These are phyloP conservation scores for Escallonia rubra DNA, from an alignment of 129 eudicot species.

Conservation along the genomic window DNA sequence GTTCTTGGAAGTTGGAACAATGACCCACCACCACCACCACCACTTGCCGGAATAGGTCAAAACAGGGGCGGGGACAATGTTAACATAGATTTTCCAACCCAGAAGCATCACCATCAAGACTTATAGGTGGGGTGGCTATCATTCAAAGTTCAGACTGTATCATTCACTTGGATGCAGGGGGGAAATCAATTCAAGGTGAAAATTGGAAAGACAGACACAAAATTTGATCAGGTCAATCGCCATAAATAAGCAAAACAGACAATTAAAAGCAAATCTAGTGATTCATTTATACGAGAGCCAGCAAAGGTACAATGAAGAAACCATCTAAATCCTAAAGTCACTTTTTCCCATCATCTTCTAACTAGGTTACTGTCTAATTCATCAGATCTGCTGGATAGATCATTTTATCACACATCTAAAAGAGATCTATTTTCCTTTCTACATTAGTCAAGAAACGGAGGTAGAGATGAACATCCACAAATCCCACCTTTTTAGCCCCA, in stretches of 20 bases:
- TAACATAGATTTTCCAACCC: too few relatives aligned
- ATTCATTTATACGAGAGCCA: constrained; percentile 33
- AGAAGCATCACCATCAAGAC: too few relatives aligned
- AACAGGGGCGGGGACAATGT: too few relatives aligned
- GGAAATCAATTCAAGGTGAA: neutral
- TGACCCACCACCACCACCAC: too few relatives aligned
- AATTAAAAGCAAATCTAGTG: neutral
- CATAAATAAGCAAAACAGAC: neutral
- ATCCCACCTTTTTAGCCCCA: constrained; percentile 29
- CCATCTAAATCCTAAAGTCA: constrained; percentile 16
- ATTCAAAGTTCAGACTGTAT: too few relatives aligned
- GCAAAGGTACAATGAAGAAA: constrained; percentile 32
- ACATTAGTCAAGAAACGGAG: constrained; percentile 20
- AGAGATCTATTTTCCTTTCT: constrained; percentile 22
- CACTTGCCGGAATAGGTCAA: too few relatives aligned
- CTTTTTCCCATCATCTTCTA: constrained; percentile 25
- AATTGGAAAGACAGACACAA: neutral
- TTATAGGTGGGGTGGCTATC: too few relatives aligned
- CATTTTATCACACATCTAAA: constrained; percentile 43
- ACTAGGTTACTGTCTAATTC: constrained; percentile 46
- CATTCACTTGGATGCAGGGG: too few relatives aligned
- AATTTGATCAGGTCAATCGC: neutral
- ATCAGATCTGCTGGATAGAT: constrained; percentile 38
- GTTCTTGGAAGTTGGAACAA: too few relatives aligned
- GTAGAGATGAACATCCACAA: constrained; percentile 11